Evolutionary conservation across 345 rosid species (phyloP), one percentile per base, ranked within the genome.

Genomic region (Syzygium oleosum): DNA sequence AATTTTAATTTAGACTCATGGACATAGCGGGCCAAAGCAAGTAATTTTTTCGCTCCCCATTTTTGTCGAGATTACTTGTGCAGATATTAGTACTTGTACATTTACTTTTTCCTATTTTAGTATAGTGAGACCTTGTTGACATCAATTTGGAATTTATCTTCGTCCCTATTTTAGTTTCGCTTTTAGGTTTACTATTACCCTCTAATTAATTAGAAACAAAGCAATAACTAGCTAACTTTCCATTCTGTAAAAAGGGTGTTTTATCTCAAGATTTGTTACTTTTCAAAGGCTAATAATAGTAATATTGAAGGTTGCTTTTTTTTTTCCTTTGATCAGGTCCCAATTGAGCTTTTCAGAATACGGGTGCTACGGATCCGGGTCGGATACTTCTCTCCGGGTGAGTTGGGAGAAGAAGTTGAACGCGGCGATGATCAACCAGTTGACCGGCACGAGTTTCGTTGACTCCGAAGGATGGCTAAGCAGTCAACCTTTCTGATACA

Each of bases 381-480:
- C 95, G 0, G 86, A 88, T 65, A 91, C 91, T 29, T 77, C 93
- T 13, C 27, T 27, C 16, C 90, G 93, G 22, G 97, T 94, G 52
- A 53, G 17, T 1, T 94, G 94, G 95, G 89, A 84, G 54, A 93
- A 88, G 91, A 89, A 91, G 80, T 87, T 92, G 6, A 89, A 53
- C 55, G 49, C 9, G 38, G 29, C 31, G 0, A 6, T 6, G 3
- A 46, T 92, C 58, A 38, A 84, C 43, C 51, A 58, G 31, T 38
- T 96, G 29, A 89, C 86, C 49, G 90, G 92, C 89, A 87, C 87
- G 17, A 25, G 86, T 22, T 96, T 88, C 49, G 88, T 94, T 21
- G 89, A 95, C 86, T 22, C 21, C 4, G 93, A 89, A 29, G 94
- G 93, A 2, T 97, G 98, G 97, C 83, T 95, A n/a, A 5, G 29